phyloP scores from a whole-genome alignment of 2,329 filamentous ascomycete genomes.

The Teratosphaeria zuluensis region DNA sequence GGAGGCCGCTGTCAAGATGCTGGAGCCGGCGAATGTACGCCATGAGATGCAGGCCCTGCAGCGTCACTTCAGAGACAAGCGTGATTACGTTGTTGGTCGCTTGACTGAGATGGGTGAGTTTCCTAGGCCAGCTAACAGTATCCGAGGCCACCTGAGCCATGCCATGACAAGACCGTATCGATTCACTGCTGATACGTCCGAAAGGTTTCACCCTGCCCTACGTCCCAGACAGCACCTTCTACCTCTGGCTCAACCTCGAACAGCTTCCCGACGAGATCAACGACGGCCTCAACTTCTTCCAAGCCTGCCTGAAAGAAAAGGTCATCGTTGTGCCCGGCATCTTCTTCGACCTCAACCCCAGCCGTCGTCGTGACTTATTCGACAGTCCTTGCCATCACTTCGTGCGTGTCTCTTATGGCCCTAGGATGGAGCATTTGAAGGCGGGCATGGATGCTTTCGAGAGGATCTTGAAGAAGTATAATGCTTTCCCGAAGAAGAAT shows the following conservation, averaged over 20 bases:
- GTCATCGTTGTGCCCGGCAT: constrained; percentile 95
- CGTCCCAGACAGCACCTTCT: constrained; percentile 86
- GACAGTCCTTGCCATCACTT: constrained; percentile 91
- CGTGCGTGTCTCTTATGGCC: constrained; percentile 75
- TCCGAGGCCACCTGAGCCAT: too few relatives aligned
- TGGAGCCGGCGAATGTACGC: constrained; percentile 73
- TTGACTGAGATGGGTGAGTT: constrained; percentile 63
- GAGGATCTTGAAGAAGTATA: constrained; percentile 62
- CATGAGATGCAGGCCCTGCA: constrained; percentile 86
- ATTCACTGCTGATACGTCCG: neutral
- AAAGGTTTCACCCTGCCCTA: constrained; percentile 58
- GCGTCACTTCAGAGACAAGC: constrained; percentile 81
- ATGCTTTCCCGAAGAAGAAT: constrained; percentile 9
- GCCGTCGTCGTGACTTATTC: constrained; percentile 79
- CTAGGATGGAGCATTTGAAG: constrained; percentile 67
- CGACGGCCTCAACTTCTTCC: constrained; percentile 94
- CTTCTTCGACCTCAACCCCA: constrained; percentile 94
- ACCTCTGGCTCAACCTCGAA: constrained; percentile 65
- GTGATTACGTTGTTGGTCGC: constrained; percentile 77
- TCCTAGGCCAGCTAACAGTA: too few relatives aligned
- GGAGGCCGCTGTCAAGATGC: constrained; percentile 83
- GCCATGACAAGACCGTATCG: too few relatives aligned
- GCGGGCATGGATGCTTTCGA: constrained; percentile 78
- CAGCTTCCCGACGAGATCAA: constrained; percentile 70
- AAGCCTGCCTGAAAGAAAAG: constrained; percentile 85